Conservation (phyloP, 2,329 filamentous ascomycete genomes). For the Xylogone sp. region DNA sequence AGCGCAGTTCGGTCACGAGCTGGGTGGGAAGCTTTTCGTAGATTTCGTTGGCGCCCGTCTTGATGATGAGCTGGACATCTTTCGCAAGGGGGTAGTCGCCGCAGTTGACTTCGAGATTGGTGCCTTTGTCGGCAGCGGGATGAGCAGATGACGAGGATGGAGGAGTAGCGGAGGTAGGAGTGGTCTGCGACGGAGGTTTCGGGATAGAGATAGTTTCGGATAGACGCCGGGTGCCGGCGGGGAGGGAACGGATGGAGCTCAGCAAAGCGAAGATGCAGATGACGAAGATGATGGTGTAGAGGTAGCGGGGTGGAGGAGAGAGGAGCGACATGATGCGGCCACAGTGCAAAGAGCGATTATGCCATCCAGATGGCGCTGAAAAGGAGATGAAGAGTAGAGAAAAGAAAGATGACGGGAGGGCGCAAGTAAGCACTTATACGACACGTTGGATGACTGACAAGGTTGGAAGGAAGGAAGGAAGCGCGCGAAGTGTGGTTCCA, state of each 20-base stretch:
- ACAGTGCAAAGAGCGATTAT: not conserved
- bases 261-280: not conserved
- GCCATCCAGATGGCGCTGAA: not conserved
- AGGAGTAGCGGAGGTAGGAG: not conserved
- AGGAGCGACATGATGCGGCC: not conserved
- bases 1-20: conserved; percentile 48
- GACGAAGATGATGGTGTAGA: not conserved
- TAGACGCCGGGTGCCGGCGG: not conserved
- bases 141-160: not conserved
- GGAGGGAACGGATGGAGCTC: not conserved
- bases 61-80: conserved; percentile 41
- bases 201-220: not conserved
- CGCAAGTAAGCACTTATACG: too few species aligned
- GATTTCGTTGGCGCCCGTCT: conserved; percentile 54
- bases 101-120: not conserved
- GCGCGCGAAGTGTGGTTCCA: too few species aligned
- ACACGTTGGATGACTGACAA: too few species aligned
- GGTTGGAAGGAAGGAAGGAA: too few species aligned
- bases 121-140: not conserved
- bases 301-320: not conserved
- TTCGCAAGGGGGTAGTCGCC: not conserved
- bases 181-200: not conserved
- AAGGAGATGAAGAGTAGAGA: conserved; percentile 5
- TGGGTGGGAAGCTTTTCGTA: conserved; percentile 50
- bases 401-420: too few species aligned